These are phyloP conservation scores for Nicotiana noctiflora DNA, from an alignment of 257 asterid genomes.

Conservation along the genomic window DNA sequence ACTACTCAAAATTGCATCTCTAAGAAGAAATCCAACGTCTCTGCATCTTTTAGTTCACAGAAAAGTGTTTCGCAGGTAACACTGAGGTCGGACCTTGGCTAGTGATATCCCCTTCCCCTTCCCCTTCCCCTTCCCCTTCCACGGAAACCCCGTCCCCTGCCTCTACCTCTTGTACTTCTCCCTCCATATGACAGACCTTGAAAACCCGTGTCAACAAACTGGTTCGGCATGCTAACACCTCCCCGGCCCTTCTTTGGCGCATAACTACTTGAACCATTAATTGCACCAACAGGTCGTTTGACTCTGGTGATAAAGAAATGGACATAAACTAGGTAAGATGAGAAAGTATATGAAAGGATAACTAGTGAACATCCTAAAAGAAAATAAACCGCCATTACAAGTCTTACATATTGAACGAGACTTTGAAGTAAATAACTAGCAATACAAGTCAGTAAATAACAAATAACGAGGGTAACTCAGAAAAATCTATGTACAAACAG, in stretches of 20 bases:
- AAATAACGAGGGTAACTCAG: not conserved
- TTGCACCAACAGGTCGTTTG: conserved; percentile 50
- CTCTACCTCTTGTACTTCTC: conserved; percentile 42
- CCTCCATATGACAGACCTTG: conserved; percentile 44
- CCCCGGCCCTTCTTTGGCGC: conserved; percentile 62
- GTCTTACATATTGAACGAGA: not conserved
- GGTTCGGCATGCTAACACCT: conserved; percentile 35
- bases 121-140: conserved; percentile 52
- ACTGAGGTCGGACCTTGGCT: conserved; percentile 15
- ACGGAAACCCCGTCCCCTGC: conserved; percentile 37
- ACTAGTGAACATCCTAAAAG: not conserved
- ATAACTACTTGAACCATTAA: conserved; percentile 34
- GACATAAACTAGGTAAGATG: not conserved
- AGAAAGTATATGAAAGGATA: conserved; percentile 1
- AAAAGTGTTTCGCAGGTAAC: not conserved
- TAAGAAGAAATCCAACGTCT: not conserved
- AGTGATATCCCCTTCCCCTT: conserved; percentile 41
- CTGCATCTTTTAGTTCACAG: not conserved
- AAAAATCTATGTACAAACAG: not conserved
- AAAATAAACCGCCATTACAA: not conserved
- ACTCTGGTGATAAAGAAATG: conserved; percentile 30
- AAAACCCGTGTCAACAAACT: conserved; percentile 30
- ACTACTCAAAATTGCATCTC: not conserved
- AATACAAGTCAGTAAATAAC: not conserved
- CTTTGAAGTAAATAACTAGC: not conserved